Base-by-base conservation (phyloP, 2,329 filamentous ascomycete species). In the Colletotrichum abscissum region DNA sequence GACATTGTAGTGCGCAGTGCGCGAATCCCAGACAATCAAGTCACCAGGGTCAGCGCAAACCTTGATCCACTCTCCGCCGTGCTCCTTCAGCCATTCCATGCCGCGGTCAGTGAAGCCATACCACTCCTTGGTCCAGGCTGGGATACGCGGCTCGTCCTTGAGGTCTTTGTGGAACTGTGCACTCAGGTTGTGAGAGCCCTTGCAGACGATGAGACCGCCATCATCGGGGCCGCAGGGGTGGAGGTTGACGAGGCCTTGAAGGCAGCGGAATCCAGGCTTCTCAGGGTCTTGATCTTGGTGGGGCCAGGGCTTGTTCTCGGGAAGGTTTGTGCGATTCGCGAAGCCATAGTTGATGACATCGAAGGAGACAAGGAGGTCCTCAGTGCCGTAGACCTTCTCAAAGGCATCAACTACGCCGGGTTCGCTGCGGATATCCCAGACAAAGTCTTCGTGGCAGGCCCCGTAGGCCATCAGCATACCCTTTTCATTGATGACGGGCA, bases 211-310 rank as follows among this genome's bases (percentile, higher is more conserved):
- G 3, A 82, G 75, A 1, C 81, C 81, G 2, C 81, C 81, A 22
- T 82, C 81, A 9, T 81, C 77, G n/a, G 79, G 77, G 3, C 81
- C 81, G 55, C 79, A 81, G 24, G 80, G 81, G 4, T 78, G 77
- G 6, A 82, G 76, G 76, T 89, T 88, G 2, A 88, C 84, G 0
- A 89, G 80, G 5, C 87, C 87, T 72, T 89, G 87, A 2, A 87
- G 80, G 74, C 87, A 89, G 2, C 86, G 82, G 77, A 89, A 87
- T 0, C 86, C 87, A 14, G 80, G 81, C 75, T 81, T 82, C 7
- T 78, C 79, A 1, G 83, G 85, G 66, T 86, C 82, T 73, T 70
- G 67, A 68, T 86, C 85, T 57, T 86, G 84, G 75, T 86, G 85
- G 3, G 84, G 83, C 85, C 84, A 86, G 2, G 84, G 85, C 66